Evolutionary conservation across 768 basidiomycete genomes (phyloP), one percentile per base, ranked within the genome.

Genomic region (Xerocomellus chrysenteron): DNA sequence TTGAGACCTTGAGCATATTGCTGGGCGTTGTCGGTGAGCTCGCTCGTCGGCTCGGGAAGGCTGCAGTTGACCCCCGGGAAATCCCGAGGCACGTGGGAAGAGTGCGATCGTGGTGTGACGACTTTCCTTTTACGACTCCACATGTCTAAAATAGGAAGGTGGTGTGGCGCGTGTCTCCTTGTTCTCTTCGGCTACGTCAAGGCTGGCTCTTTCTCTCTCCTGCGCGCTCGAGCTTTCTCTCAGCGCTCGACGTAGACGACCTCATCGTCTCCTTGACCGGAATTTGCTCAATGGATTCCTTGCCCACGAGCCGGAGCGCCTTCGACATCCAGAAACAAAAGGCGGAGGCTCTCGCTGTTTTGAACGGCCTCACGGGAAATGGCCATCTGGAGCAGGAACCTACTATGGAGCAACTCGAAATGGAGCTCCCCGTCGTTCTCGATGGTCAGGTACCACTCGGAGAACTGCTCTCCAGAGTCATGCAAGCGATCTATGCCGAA

Each of bases 401-500:
- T 0, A 61, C 74, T 3, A 32, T 85, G 48, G 84, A 88, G 50
- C 77, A 84, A 30, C 78, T 93, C 11, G 86, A 91, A 67, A 74
- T 72, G 50, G 90, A 94, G 60, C 83, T 94, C 7, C 92, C 90
- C 7, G 57, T 80, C 26, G 88, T 92, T 30, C 69, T 78, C 40
- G 85, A 91, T 64, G 90, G 85, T 16, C 90, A 94, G 66, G 77
- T 93, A 14, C 78, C 82, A 0, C 75, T 96, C 10, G 82, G 84
- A 19, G 87, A 91, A 44, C 68, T 94, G 40, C 77, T 94, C 37
- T 89, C 90, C 40, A 82, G 90, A 54, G 80, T 92, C 40, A 79
- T 84, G 63, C 90, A 92, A 66, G 80, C 86, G 40, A 86, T 92
- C 64, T 95, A 91, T 71, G 84, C 88, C 24, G 90, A 94, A 66